phyloP scores from a whole-genome alignment of 768 basidiomycete species.

The Pleurotus tuber-regium region DNA sequence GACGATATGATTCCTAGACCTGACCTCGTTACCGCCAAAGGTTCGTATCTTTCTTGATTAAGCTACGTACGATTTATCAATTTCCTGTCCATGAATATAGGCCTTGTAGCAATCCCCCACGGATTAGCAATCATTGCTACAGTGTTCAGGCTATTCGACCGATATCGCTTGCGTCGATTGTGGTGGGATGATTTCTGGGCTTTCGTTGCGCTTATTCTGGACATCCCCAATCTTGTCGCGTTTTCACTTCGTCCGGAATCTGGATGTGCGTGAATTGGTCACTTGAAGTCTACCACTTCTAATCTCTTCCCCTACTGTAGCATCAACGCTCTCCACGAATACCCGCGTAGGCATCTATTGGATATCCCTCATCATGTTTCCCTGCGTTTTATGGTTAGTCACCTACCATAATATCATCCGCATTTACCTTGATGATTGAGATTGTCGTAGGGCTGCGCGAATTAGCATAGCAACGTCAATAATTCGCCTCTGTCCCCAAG shows the following conservation, averaged over 20 bases:
- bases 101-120: constrained; percentile 1
- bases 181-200: constrained; percentile 32
- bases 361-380: constrained; percentile 10
- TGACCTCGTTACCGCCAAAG: not conserved
- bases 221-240: constrained; percentile 7
- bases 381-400: constrained; percentile 14
- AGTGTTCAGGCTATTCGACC: constrained; percentile 20
- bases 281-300: not conserved
- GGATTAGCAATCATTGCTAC: constrained; percentile 15
- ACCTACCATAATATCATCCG: not conserved
- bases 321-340: not conserved
- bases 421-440: not conserved
- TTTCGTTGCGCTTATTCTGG: constrained; percentile 18
- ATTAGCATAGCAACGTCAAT: constrained; percentile 18
- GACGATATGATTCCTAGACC: not conserved
- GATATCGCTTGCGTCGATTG: constrained; percentile 19
- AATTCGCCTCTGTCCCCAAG: constrained; percentile 11
- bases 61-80: not conserved
- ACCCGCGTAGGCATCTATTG: constrained; percentile 7
- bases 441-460: constrained; percentile 13
- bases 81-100: not conserved
- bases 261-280: constrained; percentile 2
- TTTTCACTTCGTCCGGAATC: constrained; percentile 1
- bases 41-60: too few relatives aligned
- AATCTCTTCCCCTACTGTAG: not conserved